A percentile compares a stretch with the other conserved stretches of the same genome.
phyloP scores from a whole-genome alignment of 139 green algal species.

The Ulvella scutata region DNA sequence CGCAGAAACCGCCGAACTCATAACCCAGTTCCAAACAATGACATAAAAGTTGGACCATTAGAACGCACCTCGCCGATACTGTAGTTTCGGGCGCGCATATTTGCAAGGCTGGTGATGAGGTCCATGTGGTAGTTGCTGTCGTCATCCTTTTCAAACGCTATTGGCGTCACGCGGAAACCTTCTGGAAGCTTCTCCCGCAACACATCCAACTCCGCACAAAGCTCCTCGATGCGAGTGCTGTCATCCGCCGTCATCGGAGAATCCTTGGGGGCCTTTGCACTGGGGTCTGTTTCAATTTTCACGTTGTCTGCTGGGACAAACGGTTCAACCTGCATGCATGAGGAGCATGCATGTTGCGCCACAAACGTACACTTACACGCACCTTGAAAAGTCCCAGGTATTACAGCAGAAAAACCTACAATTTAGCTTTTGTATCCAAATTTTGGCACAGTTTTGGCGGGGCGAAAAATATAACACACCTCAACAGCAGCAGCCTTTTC shows the following conservation, averaged over 20 bases:
- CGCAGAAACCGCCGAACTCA: background rate
- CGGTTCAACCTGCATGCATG: constrained; percentile 45
- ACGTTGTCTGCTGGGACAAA: constrained; percentile 79
- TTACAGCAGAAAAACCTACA: too few relatives aligned
- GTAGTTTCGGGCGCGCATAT: constrained; percentile 98
- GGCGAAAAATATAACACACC: background rate
- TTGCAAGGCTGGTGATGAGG: constrained; percentile 79
- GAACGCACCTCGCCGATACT: constrained; percentile 30
- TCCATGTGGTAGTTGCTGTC: constrained; percentile 98
- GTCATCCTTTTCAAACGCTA: constrained; percentile 92
- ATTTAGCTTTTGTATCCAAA: background rate
- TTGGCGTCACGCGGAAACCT: constrained; percentile 42
- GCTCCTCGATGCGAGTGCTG: constrained; percentile 42
- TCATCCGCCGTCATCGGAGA: constrained; percentile 26
- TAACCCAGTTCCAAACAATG: background rate
- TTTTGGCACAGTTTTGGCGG: background rate
- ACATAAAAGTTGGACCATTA: background rate
- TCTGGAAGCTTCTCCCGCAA: constrained; percentile 21
- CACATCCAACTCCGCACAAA: constrained; percentile 35
- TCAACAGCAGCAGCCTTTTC: background rate
- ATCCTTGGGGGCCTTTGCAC: constrained; percentile 27
- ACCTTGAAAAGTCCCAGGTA: constrained; percentile 8
- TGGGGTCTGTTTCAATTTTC: constrained; percentile 96
- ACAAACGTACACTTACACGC: too few relatives aligned
- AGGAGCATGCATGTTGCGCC: too few relatives aligned